A percentile compares a stretch with the other conserved stretches of the same genome.
phyloP scores from a whole-genome alignment of 257 asterid species.

The Apocynum venetum region DNA sequence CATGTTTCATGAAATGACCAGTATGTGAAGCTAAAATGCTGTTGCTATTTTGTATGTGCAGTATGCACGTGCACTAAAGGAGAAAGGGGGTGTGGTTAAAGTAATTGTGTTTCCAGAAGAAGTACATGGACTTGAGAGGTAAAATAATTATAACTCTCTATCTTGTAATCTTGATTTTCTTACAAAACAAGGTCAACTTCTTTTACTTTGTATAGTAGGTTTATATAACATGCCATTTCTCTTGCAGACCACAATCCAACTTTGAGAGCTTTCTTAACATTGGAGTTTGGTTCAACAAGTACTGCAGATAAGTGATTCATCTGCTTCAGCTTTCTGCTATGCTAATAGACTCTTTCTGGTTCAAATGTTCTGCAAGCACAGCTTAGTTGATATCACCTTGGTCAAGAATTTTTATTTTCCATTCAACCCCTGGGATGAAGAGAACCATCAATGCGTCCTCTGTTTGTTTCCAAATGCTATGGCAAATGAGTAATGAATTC shows the following conservation, averaged over 20 bases:
- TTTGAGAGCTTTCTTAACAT: conserved; percentile 82
- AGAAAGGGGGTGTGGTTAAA: conserved; percentile 61
- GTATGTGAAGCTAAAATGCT: background rate
- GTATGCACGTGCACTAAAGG: conserved; percentile 78
- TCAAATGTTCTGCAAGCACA: too few species aligned
- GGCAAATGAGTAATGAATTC: background rate
- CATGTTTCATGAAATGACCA: background rate
- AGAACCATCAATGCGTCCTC: background rate
- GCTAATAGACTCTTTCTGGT: background rate
- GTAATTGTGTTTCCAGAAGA: conserved; percentile 72
- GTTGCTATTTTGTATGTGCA: conserved; percentile 3
- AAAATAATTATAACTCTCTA: background rate
- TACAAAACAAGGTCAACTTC: background rate
- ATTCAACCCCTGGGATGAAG: background rate
- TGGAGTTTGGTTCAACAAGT: conserved; percentile 83
- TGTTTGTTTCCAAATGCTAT: background rate
- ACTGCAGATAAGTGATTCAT: conserved; percentile 40
- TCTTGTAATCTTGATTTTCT: background rate
- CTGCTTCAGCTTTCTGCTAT: background rate
- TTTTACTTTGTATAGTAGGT: background rate
- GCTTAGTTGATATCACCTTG: too few species aligned
- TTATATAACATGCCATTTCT: background rate
- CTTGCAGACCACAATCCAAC: conserved; percentile 78
- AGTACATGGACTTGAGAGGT: conserved; percentile 66
- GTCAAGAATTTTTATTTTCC: too few species aligned